phyloP scores from a whole-genome alignment of 169 alveolate species.

The Plasmodium blacklocki region DNA sequence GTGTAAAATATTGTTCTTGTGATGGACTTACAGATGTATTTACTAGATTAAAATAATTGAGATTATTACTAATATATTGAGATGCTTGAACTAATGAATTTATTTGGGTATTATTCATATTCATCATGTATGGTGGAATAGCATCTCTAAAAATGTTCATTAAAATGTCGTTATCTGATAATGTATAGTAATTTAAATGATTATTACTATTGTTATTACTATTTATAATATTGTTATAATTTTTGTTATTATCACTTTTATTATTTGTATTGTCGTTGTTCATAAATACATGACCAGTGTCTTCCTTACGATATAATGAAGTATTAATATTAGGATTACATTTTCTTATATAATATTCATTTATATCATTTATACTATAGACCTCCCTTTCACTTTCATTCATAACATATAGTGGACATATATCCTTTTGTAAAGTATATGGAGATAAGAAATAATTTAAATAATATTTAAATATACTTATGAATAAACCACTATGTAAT shows the following conservation, averaged over 20 bases:
- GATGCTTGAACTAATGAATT: neutral
- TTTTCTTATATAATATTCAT: conserved; percentile 18
- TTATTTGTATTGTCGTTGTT: neutral
- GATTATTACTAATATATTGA: neutral
- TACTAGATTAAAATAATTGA: neutral
- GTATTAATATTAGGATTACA: neutral
- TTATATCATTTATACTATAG: conserved; percentile 51
- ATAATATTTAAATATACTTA: conserved; percentile 63
- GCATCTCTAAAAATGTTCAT: neutral
- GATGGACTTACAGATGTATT: neutral
- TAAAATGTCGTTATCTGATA: neutral
- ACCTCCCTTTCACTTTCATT: conserved; percentile 20
- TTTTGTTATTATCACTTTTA: neutral
- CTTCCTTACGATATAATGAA: neutral
- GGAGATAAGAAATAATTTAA: conserved; percentile 50
- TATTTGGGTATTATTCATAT: neutral
- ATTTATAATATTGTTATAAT: neutral
- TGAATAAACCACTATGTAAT: conserved; percentile 70
- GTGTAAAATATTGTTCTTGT: neutral
- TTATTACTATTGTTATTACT: neutral
- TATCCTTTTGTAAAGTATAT: conserved; percentile 36
- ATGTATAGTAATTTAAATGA: neutral
- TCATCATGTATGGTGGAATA: neutral
- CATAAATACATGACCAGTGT: neutral
- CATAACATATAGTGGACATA: conserved; percentile 61